Evolutionary conservation across 164 flowering plant genomes (phyloP).

Genomic region (Euptelea pleiosperma): DNA sequence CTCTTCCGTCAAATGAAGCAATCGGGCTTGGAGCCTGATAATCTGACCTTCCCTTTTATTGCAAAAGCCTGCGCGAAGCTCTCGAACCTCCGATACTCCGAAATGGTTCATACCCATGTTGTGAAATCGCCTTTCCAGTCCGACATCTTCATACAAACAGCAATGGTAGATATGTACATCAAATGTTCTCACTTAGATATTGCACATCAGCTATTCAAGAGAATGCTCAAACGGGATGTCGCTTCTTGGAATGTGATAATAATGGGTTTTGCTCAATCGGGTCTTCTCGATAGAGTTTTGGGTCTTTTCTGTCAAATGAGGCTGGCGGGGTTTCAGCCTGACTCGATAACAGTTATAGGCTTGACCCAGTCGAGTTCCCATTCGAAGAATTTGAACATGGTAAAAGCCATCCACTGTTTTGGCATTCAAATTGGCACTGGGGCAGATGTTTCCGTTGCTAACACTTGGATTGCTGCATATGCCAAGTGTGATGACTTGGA

Average conservation of each 20-base stretch:
- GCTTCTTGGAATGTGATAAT: constrained; percentile 63
- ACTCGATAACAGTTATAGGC: constrained; percentile 44
- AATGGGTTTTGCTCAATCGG: constrained; percentile 42
- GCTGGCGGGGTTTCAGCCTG: constrained; percentile 32
- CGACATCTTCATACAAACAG: constrained; percentile 49
- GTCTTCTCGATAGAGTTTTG: constrained; percentile 25
- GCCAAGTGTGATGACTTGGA: constrained; percentile 46
- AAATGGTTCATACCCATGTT: constrained; percentile 50
- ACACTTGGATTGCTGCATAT: constrained; percentile 56
- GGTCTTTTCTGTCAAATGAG: constrained; percentile 41
- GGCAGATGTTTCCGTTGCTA: constrained; percentile 43
- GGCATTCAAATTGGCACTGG: constrained; percentile 38
- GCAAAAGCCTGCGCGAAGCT: constrained; percentile 59
- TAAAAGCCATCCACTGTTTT: constrained; percentile 40
- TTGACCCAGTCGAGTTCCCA: constrained; percentile 30
- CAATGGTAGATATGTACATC: constrained; percentile 44
- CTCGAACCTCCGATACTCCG: constrained; percentile 25
- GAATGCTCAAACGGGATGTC: constrained; percentile 50
- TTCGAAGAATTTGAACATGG: constrained; percentile 18
- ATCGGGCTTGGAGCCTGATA: constrained; percentile 38
- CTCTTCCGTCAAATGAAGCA: constrained; percentile 54
- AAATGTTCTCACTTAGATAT: constrained; percentile 32
- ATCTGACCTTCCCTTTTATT: constrained; percentile 52
- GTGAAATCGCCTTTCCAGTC: constrained; percentile 39
- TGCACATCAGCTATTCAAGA: constrained; percentile 39